Evolutionary conservation across 2,329 filamentous ascomycete genomes (phyloP).

Genomic region (Claviceps pazoutovae): DNA sequence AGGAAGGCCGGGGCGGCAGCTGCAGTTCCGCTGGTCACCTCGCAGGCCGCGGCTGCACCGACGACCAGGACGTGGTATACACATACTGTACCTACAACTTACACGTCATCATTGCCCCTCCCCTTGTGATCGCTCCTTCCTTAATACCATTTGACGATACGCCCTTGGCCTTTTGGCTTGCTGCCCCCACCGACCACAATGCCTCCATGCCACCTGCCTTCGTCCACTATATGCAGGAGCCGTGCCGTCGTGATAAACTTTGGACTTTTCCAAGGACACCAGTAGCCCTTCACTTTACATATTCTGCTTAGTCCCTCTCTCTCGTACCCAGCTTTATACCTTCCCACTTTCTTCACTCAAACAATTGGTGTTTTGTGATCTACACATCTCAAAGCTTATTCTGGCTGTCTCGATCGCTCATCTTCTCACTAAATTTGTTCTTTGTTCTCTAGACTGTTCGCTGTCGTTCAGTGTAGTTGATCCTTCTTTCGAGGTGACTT

Average conservation of each 20-base stretch:
- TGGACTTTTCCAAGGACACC: not conserved
- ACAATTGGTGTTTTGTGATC: not conserved
- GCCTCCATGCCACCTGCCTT: not conserved
- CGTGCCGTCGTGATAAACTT: slow-evolving; percentile 4
- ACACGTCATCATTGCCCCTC: slow-evolving; percentile 1
- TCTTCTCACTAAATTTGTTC: not conserved
- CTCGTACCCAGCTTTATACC: not conserved
- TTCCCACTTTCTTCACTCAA: not conserved
- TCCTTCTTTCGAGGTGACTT: not conserved
- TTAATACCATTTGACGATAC: slow-evolving; percentile 1
- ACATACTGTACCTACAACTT: not conserved
- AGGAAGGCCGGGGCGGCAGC: not conserved
- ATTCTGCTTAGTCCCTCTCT: not conserved
- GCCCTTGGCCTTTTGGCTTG: not conserved
- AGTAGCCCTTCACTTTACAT: slow-evolving; percentile 1
- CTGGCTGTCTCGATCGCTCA: not conserved
- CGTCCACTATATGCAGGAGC: not conserved
- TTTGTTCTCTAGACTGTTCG: not conserved
- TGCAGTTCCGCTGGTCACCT: not conserved
- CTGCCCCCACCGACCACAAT: not conserved
- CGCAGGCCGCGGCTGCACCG: not conserved
- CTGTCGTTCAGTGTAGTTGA: not conserved
- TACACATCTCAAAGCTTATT: not conserved
- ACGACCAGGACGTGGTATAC: no score
- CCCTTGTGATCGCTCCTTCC: not conserved